These are phyloP conservation scores for Symbiodinium natans DNA, from an alignment of 73 alveolate genomes.

Conservation along the genomic window DNA sequence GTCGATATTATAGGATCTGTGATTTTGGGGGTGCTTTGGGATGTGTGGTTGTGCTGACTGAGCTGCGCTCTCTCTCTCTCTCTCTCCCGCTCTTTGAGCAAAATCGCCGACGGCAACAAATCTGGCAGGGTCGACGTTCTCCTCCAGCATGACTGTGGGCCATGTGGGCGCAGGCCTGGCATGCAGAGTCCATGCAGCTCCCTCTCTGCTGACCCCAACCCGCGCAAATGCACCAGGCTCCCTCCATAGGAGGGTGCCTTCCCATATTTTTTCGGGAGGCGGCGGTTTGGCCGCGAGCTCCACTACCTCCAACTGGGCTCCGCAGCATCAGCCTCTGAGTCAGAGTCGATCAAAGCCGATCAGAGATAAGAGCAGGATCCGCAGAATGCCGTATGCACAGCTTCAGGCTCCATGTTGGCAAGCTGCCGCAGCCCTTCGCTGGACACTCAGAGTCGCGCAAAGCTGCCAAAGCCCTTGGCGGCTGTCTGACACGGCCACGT, in stretches of 20 bases:
- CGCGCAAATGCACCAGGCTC: too few species aligned
- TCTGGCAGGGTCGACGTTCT: background rate
- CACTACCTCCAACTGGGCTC: constrained; percentile 17
- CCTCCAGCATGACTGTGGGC: constrained; percentile 10
- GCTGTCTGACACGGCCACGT: too few species aligned
- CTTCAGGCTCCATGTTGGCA: constrained; percentile 81
- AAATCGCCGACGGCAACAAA: too few species aligned
- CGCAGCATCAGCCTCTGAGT: background rate
- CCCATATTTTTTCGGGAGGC: background rate
- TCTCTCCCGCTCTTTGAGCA: too few species aligned
- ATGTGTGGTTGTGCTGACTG: too few species aligned
- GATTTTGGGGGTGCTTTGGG: too few species aligned
- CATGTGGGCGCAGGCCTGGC: background rate
- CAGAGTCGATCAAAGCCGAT: too few species aligned
- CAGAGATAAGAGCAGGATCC: too few species aligned
- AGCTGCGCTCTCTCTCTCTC: too few species aligned
- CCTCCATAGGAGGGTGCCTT: too few species aligned
- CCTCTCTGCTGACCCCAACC: too few species aligned
- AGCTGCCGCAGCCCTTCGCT: constrained; percentile 85
- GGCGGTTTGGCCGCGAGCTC: background rate
- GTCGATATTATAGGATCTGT: too few species aligned
- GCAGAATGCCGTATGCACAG: background rate
- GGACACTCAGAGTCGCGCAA: background rate
- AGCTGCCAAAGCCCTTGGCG: background rate
- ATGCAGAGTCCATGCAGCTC: background rate